Conservation (phyloP, 169 alveolate genomes). For the Plasmodium ovale region DNA sequence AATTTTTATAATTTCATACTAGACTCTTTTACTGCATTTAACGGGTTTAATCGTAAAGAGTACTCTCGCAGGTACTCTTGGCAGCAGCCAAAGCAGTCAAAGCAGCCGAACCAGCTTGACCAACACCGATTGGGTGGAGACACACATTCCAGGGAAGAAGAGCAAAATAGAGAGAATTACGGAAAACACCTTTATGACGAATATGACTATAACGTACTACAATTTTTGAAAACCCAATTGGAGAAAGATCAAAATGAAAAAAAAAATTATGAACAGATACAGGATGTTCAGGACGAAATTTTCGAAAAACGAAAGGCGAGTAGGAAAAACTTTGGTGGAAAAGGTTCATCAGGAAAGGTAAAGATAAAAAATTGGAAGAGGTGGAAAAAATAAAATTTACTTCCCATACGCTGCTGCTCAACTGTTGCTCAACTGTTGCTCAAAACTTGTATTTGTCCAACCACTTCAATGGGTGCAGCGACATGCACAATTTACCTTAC, state of each 20-base stretch:
- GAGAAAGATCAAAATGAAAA: conserved; percentile 64
- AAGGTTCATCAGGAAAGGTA: conserved; percentile 70
- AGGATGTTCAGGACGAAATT: conserved; percentile 22
- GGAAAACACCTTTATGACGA: conserved; percentile 47
- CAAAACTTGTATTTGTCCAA: no score
- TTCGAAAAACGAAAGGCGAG: conserved; percentile 50
- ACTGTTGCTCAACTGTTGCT: no score
- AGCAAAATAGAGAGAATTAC: conserved; percentile 21
- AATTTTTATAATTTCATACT: conserved; percentile 73
- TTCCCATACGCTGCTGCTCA: no score
- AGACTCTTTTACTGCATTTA: conserved; percentile 28
- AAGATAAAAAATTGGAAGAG: conserved; percentile 74
- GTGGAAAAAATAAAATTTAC: conserved; percentile 56
- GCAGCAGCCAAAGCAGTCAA: background rate
- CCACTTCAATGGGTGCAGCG: no score
- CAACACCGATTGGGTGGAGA: background rate
- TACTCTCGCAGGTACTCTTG: background rate
- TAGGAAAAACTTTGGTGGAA: conserved; percentile 74
- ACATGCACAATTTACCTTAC: background rate
- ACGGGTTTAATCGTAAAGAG: background rate
- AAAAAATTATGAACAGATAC: conserved; percentile 53
- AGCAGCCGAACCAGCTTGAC: background rate
- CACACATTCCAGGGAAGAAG: background rate
- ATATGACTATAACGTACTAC: conserved; percentile 49
- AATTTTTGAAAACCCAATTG: conserved; percentile 38